Evolutionary conservation across 2,329 filamentous ascomycete genomes (phyloP).

Genomic region (Colletotrichum sp.): DNA sequence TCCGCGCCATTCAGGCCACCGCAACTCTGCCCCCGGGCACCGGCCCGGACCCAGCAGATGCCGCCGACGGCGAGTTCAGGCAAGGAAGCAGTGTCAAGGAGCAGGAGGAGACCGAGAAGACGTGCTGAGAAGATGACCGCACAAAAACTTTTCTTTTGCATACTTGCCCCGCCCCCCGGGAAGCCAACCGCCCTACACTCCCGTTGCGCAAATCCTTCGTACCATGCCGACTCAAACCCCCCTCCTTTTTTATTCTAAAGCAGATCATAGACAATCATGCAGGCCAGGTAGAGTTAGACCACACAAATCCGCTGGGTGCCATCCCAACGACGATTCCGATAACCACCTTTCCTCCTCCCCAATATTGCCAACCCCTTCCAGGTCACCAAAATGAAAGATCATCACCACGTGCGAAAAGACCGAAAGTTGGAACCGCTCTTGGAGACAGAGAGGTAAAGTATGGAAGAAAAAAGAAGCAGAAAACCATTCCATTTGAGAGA

Average conservation of each 20-base stretch:
- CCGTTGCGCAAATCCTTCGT: background rate
- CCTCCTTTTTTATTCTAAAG: background rate
- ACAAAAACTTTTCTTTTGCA: background rate
- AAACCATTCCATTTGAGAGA: conserved; percentile 22
- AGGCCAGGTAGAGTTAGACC: conserved; percentile 9
- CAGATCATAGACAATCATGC: conserved; percentile 16
- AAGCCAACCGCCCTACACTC: background rate
- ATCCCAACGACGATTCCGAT: background rate
- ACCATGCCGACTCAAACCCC: background rate
- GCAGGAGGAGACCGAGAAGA: conserved; percentile 64
- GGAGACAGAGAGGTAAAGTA: background rate
- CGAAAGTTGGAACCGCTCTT: background rate
- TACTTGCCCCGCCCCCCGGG: background rate
- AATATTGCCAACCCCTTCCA: background rate
- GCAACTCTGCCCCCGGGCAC: background rate
- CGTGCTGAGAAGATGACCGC: conserved; percentile 26
- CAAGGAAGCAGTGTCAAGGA: conserved; percentile 39
- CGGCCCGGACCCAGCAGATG: background rate
- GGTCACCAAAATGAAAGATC: background rate
- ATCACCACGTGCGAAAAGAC: background rate
- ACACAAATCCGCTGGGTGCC: background rate
- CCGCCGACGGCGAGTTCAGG: conserved; percentile 24
- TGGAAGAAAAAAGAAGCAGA: conserved; percentile 19
- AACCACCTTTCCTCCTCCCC: background rate
- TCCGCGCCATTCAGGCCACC: conserved; percentile 63